A percentile compares a stretch with the other conserved stretches of the same genome.
Evolutionary conservation across 148 eudicot genomes (phyloP).

Genomic region (Rhododendron mucronatum): DNA sequence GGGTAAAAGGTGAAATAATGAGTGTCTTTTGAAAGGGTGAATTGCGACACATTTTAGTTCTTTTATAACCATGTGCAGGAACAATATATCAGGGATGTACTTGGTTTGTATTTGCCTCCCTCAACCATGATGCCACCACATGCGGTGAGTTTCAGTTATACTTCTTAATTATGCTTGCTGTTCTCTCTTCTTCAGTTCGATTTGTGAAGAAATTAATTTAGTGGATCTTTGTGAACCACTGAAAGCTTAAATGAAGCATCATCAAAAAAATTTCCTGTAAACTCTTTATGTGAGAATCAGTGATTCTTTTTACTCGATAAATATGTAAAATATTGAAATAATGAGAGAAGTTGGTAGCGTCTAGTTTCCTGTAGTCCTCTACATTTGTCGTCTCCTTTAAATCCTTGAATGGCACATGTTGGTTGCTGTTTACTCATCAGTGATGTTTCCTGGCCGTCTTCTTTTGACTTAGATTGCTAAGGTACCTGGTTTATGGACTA

Average conservation of each 20-base stretch:
- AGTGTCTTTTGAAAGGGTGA: neutral
- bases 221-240: neutral
- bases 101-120: conserved; percentile 70
- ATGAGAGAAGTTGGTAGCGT: neutral
- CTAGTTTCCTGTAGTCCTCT: neutral
- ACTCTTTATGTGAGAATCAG: neutral
- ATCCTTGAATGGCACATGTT: neutral
- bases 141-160: conserved; percentile 39
- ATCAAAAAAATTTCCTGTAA: neutral
- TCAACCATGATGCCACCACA: conserved; percentile 40
- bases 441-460: no score
- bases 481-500: neutral
- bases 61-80: conserved; percentile 41
- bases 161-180: neutral
- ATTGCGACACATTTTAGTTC: neutral
- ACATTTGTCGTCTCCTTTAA: neutral
- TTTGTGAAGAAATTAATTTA: neutral
- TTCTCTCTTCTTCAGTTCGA: neutral
- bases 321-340: neutral
- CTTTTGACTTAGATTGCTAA: no score
- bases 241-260: neutral
- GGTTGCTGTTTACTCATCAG: no score
- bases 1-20: no score
- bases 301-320: neutral
- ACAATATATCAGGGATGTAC: conserved; percentile 57